Base-by-base conservation (phyloP, 192 early-diverging fungal species). In the Chytriomyces confervae region DNA sequence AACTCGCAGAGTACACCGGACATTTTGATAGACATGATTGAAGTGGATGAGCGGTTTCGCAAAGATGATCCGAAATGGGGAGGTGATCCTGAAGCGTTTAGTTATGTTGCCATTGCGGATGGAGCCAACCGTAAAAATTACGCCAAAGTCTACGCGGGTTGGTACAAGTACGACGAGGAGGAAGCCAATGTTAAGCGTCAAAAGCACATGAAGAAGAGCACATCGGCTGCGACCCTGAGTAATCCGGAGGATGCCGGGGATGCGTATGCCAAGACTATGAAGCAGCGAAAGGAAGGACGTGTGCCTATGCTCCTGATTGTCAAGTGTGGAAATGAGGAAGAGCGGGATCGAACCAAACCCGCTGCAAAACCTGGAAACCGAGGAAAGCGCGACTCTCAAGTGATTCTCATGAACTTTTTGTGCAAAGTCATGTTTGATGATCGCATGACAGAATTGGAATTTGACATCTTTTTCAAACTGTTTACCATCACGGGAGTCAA, bases 331-430 rank as follows among this genome's bases (percentile, higher is more conserved):
- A 84, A 76, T 16, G 75, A 78, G 65, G 79, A 79, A 24, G 85
- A 86, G 68, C 63, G 62, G 0, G 68, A 77, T n/a, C 62, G 29
- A 6, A 71, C 81, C 36, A 78, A 78, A 46, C 81, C 85, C 36
- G 50, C 60, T 29, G 69, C 77, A n/a, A 89, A 89, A 79, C 88
- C 88, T 8, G 88, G 88, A 45, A 89, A 89, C 77, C 76, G 97
- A 73, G 97, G 97, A 61, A 98, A 98, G 86, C 91, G 96, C 47
- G 97, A 99, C 84, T 95, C 94, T 20, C 97, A 99, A 84, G 92
- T 99, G 65, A 92, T 99, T 74, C 86, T 99, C 66, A 97, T 99
- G 95, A 90, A 89, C 66, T 97, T 97, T 82, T 81, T 99, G 77
- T 91, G 95, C 83, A 92, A 91, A 51, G 84, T 89, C 29, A 91